Evolutionary conservation across 768 basidiomycete genomes (phyloP), one percentile per base, ranked within the genome.

Genomic region (Termitomyces eurrhizus): DNA sequence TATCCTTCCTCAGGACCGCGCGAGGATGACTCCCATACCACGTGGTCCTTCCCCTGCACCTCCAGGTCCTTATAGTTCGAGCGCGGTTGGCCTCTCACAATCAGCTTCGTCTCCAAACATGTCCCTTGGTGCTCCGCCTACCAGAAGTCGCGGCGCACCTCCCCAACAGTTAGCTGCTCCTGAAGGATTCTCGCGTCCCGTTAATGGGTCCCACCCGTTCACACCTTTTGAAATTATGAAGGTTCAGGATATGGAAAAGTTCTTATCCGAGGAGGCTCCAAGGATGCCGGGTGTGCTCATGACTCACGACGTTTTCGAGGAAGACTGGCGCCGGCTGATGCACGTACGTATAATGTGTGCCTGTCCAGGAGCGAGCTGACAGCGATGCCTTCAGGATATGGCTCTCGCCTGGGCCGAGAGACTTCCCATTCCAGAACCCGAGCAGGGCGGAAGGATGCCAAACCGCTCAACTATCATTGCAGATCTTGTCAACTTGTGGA

Each of bases 401-500:
- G 79, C 83, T 11, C 78, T 88, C 29, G 86, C 88, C 0, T 94
- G 92, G 92, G 79, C 82, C 18, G 88, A 88, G n/a, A 84, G 82
- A 62, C 79, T 92, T 58, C 90, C 90, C 3, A 80, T 89, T 32
- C 81, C 85, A 2, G 78, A 78, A 18, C 70, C 80, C 48, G 68
- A 76, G 41, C 75, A 73, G 51, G 76, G 74, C 59, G 83, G 83
- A 18, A 76, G 77, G 59, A 69, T 78, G 33, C 83, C 85, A 12
- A 85, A 82, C 66, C 82, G 85, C 14, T 80, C 88, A 26, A 76
- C 74, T 12, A 77, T 92, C 50, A 73, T 83, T 12, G 83, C 83
- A n/a, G 88, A 91, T 68, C 79, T 93, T 35, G 76, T 93, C 64
- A 84, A 92, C 62, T 75, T 89, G 33, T 94, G 92, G 92, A 93